These are phyloP conservation scores for Candida tammaniensis DNA, from an alignment of 805 yeast species.

Conservation along the genomic window DNA sequence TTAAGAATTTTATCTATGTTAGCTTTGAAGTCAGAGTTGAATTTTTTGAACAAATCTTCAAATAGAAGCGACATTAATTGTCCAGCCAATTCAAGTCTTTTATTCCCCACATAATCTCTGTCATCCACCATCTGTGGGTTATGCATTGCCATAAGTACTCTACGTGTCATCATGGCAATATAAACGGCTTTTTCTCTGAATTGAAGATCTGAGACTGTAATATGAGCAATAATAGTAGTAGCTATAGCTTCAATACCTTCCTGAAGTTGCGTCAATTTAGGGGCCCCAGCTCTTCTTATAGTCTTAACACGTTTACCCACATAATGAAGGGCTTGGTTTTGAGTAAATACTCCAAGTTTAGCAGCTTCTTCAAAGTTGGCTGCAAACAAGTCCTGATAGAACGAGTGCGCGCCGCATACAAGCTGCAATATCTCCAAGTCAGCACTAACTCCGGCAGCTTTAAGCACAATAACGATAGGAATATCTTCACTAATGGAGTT, in stretches of 20 bases:
- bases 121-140: constrained; percentile 97
- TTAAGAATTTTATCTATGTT: constrained; percentile 90
- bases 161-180: constrained; percentile 93
- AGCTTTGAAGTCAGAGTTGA: constrained; percentile 91
- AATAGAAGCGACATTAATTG: constrained; percentile 92
- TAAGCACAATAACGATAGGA: constrained; percentile 88
- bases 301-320: constrained; percentile 92
- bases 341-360: constrained; percentile 79
- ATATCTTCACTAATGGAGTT: constrained; percentile 94
- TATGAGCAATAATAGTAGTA: constrained; percentile 93
- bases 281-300: constrained; percentile 79
- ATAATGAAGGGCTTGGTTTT: constrained; percentile 88
- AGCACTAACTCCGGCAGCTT: constrained; percentile 92
- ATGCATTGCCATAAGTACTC: constrained; percentile 93
- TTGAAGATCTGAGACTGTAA: constrained; percentile 78
- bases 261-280: constrained; percentile 75
- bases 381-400: constrained; percentile 88
- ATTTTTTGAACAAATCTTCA: constrained; percentile 96
- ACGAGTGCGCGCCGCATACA: constrained; percentile 86
- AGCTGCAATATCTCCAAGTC: constrained; percentile 92
- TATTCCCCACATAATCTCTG: constrained; percentile 97
- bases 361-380: constrained; percentile 94
- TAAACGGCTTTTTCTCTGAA: constrained; percentile 93
- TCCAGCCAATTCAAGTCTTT: constrained; percentile 95
- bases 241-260: constrained; percentile 98